These are phyloP conservation scores for Cercospora citrullina DNA, from an alignment of 2,329 filamentous ascomycete species.

Conservation along the genomic window DNA sequence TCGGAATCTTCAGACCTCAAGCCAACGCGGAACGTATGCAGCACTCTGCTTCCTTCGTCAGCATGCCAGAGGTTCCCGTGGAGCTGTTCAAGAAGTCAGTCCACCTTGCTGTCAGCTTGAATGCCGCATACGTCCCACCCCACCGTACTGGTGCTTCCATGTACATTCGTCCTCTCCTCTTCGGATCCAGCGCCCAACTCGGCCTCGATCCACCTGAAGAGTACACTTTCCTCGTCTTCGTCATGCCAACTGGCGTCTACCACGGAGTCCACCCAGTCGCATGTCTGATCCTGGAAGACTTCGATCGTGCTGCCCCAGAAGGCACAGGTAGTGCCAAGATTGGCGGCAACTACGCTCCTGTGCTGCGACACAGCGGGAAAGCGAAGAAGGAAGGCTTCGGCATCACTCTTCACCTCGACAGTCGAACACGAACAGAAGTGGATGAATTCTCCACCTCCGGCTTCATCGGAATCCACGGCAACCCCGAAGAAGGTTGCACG, in stretches of 20 bases:
- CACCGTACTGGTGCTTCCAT: constrained; percentile 85
- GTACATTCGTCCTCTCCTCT: constrained; percentile 88
- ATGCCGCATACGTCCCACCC: constrained; percentile 88
- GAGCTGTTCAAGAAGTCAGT: constrained; percentile 74
- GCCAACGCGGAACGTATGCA: constrained; percentile 83
- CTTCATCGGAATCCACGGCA: constrained; percentile 76
- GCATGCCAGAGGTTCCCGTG: constrained; percentile 76
- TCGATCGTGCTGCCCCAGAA: constrained; percentile 88
- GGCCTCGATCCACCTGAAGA: constrained; percentile 85
- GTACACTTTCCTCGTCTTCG: constrained; percentile 88
- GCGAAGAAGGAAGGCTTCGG: constrained; percentile 77
- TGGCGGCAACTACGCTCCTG: constrained; percentile 93
- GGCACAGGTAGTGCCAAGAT: constrained; percentile 92
- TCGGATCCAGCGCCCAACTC: constrained; percentile 83
- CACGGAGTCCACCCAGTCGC: constrained; percentile 87
- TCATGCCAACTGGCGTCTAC: constrained; percentile 90
- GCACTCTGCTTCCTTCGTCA: constrained; percentile 79
- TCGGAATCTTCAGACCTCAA: constrained; percentile 84
- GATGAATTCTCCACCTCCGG: constrained; percentile 96
- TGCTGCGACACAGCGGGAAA: constrained; percentile 81
- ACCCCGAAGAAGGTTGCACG: constrained; percentile 57
- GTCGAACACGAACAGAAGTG: constrained; percentile 76
- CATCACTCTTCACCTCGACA: constrained; percentile 94
- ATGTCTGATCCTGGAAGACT: constrained; percentile 84
- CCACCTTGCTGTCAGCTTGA: constrained; percentile 78